Base-by-base conservation (phyloP, 1,284 basidiomycete species). In the Rhodotorula sp. region DNA sequence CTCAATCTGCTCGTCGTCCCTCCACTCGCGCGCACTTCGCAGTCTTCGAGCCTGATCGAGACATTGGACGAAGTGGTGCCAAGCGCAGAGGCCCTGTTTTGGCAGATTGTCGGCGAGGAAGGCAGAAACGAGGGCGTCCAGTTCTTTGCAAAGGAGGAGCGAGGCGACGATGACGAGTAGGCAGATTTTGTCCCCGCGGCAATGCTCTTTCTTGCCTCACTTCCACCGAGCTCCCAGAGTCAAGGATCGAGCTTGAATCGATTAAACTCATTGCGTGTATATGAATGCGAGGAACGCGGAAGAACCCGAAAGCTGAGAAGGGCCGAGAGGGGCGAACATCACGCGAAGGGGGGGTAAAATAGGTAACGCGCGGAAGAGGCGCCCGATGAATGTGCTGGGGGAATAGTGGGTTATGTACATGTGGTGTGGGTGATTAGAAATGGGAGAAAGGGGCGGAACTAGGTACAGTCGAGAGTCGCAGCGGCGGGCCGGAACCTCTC, bases 1-100 rank as follows among this genome's bases (percentile, higher is more conserved):
- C 42, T 71, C 30, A 20, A 33, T 26, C 75, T 71, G 58, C 66
- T 86, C 33, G 74, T 84, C 4, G 77, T 85, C 3, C 80, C 84
- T 14, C 73, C 82, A 60, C 33, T 53, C 54, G 14, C 73, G 33
- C 48, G 26, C 51, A 44, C 14, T 60, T 33, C 45, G 49, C 59
- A 53, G 24, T 57, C 77, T 6, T 62, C 65, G 8, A 75, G 73
- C 59, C 66, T 88, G 3, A 85, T 88, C 58, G 79, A 84, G 30
- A 83, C 86, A 15, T 53, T 72, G 33, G 89, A 91, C 78, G 79
- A 83, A 51, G 84, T 87, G 48, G 85, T 87, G 4, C 71, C 76
- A 12, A 79, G 84, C 69, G 90, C 87, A 1, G 87, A 92, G 79
- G 77, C 77, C 18, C 81, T 86, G 4, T 92, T 90, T 78, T 86